Conservation (phyloP, 371 early-diverging fungal species). For the Lichtheimia corymbifera region DNA sequence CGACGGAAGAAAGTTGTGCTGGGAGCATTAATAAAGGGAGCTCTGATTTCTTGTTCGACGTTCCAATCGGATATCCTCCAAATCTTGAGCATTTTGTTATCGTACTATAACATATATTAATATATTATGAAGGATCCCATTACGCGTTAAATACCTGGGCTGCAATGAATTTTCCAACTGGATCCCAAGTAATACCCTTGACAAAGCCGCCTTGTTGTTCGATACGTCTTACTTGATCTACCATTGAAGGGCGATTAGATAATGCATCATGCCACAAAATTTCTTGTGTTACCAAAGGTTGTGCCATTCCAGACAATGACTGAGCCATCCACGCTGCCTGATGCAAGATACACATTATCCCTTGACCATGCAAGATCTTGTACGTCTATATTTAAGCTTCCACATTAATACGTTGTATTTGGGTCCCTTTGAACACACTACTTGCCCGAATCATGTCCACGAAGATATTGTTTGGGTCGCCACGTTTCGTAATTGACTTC, state of each 20-base stretch:
- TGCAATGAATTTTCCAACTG: slow-evolving; percentile 91
- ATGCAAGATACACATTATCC: slow-evolving; percentile 85
- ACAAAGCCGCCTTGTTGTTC: slow-evolving; percentile 88
- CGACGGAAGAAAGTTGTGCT: slow-evolving; percentile 90
- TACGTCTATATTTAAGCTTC: slow-evolving; percentile 67
- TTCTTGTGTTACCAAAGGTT: slow-evolving; percentile 67
- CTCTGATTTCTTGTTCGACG: slow-evolving; percentile 69
- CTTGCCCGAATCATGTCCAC: slow-evolving; percentile 90
- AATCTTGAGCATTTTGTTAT: slow-evolving; percentile 88
- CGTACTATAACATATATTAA: slow-evolving; percentile 58
- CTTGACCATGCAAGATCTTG: slow-evolving; percentile 94
- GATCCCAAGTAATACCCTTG: slow-evolving; percentile 97
- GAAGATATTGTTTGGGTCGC: slow-evolving; percentile 77
- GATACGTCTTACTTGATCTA: slow-evolving; percentile 65
- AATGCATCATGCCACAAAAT: background rate
- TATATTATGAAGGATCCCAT: background rate
- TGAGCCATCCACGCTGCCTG: slow-evolving; percentile 87
- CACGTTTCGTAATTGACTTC: slow-evolving; percentile 76
- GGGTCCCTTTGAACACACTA: background rate
- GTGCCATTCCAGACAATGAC: slow-evolving; percentile 85
- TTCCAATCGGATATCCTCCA: slow-evolving; percentile 90
- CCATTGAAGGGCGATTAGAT: too few relatives aligned
- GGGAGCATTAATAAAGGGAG: slow-evolving; percentile 76
- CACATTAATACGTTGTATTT: too few relatives aligned
- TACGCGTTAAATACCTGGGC: slow-evolving; percentile 65